These are phyloP conservation scores for Nemania abortiva DNA, from an alignment of 2,329 filamentous ascomycete genomes.

Conservation along the genomic window DNA sequence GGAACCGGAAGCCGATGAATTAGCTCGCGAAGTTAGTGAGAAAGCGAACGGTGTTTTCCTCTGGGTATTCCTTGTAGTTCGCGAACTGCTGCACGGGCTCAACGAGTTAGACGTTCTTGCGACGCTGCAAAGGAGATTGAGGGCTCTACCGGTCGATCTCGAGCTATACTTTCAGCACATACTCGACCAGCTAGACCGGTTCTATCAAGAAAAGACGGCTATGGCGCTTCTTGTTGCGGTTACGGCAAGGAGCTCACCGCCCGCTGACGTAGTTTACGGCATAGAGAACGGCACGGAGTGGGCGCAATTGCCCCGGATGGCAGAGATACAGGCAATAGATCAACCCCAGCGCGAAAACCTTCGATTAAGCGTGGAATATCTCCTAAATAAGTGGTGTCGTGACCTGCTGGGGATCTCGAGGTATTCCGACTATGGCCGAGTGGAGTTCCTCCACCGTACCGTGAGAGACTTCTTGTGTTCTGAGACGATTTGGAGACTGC, in stretches of 20 bases:
- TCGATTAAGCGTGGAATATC: not conserved
- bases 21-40: slow-evolving; percentile 10
- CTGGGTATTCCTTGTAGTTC: slow-evolving; percentile 16
- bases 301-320: not conserved
- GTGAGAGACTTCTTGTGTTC: not conserved
- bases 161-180: slow-evolving; percentile 23
- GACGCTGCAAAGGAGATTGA: slow-evolving; percentile 10
- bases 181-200: slow-evolving; percentile 2
- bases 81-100: slow-evolving; percentile 12
- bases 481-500: not conserved
- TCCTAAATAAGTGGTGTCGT: not conserved
- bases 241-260: not conserved
- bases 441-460: not conserved
- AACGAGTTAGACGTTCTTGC: slow-evolving; percentile 6
- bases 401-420: not conserved
- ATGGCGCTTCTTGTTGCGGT: not conserved
- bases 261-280: not conserved
- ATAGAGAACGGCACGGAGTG: not conserved
- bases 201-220: not conserved
- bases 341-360: not conserved
- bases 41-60: slow-evolving; percentile 24
- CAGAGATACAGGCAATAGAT: not conserved
- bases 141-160: slow-evolving; percentile 5
- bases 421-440: not conserved
- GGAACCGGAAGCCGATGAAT: not conserved